A percentile compares a stretch with the other conserved stretches of the same genome.
phyloP scores from a whole-genome alignment of 2,329 filamentous ascomycete genomes.

The Exophiala sp. region DNA sequence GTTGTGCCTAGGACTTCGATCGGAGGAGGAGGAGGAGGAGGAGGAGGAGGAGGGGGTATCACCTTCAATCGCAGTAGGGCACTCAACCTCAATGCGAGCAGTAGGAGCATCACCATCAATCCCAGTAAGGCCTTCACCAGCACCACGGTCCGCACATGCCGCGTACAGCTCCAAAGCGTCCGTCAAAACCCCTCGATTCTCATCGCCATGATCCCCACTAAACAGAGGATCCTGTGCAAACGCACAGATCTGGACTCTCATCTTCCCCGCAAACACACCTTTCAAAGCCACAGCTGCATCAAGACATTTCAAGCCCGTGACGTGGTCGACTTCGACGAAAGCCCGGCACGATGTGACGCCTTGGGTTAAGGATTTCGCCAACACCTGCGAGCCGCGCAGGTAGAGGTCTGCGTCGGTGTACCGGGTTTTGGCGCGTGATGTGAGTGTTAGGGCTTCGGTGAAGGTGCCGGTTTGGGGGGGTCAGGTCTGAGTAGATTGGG shows the following conservation, averaged over 20 bases:
- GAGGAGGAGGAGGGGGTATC: too few relatives aligned
- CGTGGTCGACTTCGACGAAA: constrained; percentile 64
- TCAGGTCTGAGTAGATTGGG: constrained; percentile 50
- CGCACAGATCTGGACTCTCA: constrained; percentile 60
- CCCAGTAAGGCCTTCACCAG: too few relatives aligned
- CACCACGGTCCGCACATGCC: too few relatives aligned
- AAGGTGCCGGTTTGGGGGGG: constrained; percentile 58
- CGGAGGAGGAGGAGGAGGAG: too few relatives aligned
- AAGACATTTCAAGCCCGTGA: constrained; percentile 54
- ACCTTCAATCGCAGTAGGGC: too few relatives aligned
- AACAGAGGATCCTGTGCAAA: constrained; percentile 68
- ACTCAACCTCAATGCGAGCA: too few relatives aligned
- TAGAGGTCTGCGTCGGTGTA: constrained; percentile 60
- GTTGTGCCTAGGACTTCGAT: constrained; percentile 62
- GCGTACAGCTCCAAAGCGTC: constrained; percentile 38
- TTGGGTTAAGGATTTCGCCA: constrained; percentile 57
- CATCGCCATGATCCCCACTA: constrained; percentile 47
- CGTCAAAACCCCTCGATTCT: constrained; percentile 49
- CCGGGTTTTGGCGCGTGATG: constrained; percentile 54
- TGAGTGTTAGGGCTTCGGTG: constrained; percentile 57
- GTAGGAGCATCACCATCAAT: too few relatives aligned
- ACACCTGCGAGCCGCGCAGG: constrained; percentile 57
- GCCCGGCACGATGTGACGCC: constrained; percentile 65
- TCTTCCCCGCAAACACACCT: constrained; percentile 46
- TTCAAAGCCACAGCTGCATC: constrained; percentile 55